Evolutionary conservation across 805 yeast species (phyloP), one percentile per base, ranked within the genome.

Genomic region (Metschnikowia drakensbergensis): DNA sequence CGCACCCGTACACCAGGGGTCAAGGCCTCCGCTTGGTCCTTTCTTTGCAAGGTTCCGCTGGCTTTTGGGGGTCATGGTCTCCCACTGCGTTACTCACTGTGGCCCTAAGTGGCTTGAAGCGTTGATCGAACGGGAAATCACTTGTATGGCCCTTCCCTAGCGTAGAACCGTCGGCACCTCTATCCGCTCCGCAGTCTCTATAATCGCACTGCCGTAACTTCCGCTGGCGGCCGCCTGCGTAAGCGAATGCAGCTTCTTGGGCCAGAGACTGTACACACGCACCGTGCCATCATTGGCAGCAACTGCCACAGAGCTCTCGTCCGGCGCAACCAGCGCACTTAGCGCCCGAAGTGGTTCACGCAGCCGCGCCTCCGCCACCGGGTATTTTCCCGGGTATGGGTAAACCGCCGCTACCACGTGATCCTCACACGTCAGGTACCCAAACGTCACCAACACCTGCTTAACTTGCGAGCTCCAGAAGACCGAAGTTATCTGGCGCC

Each of bases 211-310:
- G 3, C 84, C 84, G 53, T 72, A 77, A 1, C 79, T 61, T 1
- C 83, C 81, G 29, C 57, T 54, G 29, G 73, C 52, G 3, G 46
- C 41, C 7, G 74, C 61, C 30, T 69, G 74, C 5, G 63, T 54
- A 11, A 13, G 65, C 54, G 6, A 66, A 61, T 36, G 67, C 66
- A 23, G 57, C 50, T 79, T 38, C 29, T 46, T 43, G 1, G 57
- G 68, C 96, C 96, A 90, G 5, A 89, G 54, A 43, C 81, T 76
- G 64, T 85, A 88, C 38, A 90, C 83, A 47, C 92, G 66, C 1
- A 90, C 79, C 0, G 94, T 83, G 52, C 83, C 84, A 64, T 89
- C 96, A 60, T 83, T 87, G 0, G 88, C 74, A 0, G 94, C 91
- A 1, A 86, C 81, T 50, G 92, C 85, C 0, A 90, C 68, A 1